Evolutionary conservation across 805 yeast genomes (phyloP), one percentile per base, ranked within the genome.

Genomic region (Suhomyces xylopsoci): DNA sequence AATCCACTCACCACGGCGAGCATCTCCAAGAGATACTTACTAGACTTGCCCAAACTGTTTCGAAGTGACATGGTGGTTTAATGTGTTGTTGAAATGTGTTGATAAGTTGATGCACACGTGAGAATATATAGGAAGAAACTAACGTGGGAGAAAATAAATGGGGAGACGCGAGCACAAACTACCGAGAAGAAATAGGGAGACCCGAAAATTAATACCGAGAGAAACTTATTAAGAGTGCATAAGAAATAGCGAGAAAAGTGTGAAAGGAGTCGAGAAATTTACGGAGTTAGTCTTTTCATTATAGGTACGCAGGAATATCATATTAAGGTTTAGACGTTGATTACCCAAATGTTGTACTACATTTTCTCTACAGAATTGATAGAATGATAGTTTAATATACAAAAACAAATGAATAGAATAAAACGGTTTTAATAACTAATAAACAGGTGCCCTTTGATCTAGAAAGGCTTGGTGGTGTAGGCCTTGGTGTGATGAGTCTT

Each of bases 391-490:
- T 43, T 51, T 43, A 51, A 51, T 51, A 51, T 51, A 51, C 54
- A 51, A 51, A 50, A 50, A 50, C 52, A 50, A 45, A 36, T 25
- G 47, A 49, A 46, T 43, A 46, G 44, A 46, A 43, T 34, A 43
- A 51, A 38, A 19, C 24, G 42, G 41, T 36, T 36, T 36, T 36
- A 36, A 38, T 17, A 36, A 36, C 41, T 50, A 41, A 22, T 17
- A 30, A 17, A 28, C 45, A 43, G 41, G 20, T 24, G 36, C 34
- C 26, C 17, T 32, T 15, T 28, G 32, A 24, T 22, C 49, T 55
- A 55, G 49, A 55, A 79, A 51, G 78, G 78, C 67, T 76, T 84
- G 45, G 89, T 81, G 42, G 86, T 77, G 78, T 82, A 84, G 45
- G 82, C 74, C 54, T 76, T 67, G 58, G 81, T 63, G 5, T 78